Evolutionary conservation across 805 yeast species (phyloP).

Genomic region (Metschnikowia lunata): DNA sequence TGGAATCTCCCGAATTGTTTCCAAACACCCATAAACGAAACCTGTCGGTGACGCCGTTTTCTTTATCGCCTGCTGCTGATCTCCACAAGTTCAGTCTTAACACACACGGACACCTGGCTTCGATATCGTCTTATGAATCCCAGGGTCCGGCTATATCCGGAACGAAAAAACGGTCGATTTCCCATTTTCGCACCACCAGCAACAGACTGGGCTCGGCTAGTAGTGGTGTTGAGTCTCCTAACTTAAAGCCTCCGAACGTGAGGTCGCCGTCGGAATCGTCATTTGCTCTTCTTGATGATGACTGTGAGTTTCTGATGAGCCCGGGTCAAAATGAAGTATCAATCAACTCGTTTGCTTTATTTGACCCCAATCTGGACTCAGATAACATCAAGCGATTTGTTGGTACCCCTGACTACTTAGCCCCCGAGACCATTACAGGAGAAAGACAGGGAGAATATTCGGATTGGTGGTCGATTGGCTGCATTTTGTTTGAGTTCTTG

Average conservation of each 20-base stretch:
- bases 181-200: constrained; percentile 15
- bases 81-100: constrained; percentile 13
- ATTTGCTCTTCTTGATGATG: constrained; percentile 52
- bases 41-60: constrained; percentile 43
- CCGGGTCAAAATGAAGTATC: constrained; percentile 22
- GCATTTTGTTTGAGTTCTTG: constrained; percentile 85
- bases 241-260: constrained; percentile 43
- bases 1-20: constrained; percentile 15
- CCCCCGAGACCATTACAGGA: constrained; percentile 93
- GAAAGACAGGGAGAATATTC: constrained; percentile 75
- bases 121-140: constrained; percentile 13
- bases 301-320: constrained; percentile 27
- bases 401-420: constrained; percentile 96
- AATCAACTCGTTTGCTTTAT: constrained; percentile 51
- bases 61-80: constrained; percentile 40
- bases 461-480: constrained; percentile 99
- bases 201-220: constrained; percentile 32
- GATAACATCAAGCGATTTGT: constrained; percentile 62
- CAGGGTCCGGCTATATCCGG: constrained; percentile 7
- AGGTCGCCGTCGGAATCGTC: constrained; percentile 55
- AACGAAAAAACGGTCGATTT: constrained; percentile 15
- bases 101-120: constrained; percentile 11
- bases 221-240: constrained; percentile 46
- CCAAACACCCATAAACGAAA: constrained; percentile 28
- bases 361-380: constrained; percentile 59